Base-by-base conservation (phyloP, 176 grass and related monocot genomes). In the Avena eriantha region DNA sequence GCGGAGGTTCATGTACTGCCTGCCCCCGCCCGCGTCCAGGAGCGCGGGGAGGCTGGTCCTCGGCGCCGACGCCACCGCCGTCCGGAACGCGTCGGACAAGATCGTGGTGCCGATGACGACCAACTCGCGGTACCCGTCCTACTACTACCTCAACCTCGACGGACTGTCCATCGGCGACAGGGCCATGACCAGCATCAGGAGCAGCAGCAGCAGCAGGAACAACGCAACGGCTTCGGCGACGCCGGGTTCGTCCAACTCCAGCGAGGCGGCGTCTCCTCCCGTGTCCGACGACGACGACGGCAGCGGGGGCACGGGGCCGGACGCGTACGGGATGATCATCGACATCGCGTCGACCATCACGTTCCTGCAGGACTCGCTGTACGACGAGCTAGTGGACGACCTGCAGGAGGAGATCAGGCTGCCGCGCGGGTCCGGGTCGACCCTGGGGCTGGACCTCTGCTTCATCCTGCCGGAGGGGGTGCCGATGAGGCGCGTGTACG, bases 1-100 rank as follows among this genome's bases (percentile, higher is more conserved):
- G 50, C 78, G 41, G 17, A 69, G 82, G 70, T 93, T 93, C 89
- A 88, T 87, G 82, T 93, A 91, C 86, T 93, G 92, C 92, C 89
- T 93, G 9, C 84, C 85, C 26, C 61, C 88, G 60, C 72, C 70
- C 10, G 64, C 17, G 8, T 85, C 92, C 10, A n/a, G 16, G 23
- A 63, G 21, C 11, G 31, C 73, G 1, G 86, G 85, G 6, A 88
- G 21, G 76, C 81, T 93, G 55, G 86, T 87, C 48, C 85, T 93
- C 57, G 92, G 86, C 57, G 60, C 79, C 4, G 67, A 14, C 82
- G 73, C 45, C 2, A 72, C 65, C 39, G 48, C 83, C 61, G 46
- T 83, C 39, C 73, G 60, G 22, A 85, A 90, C 81, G 67, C 43
- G 13, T 61, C 87, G 15, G 84, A 69, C 47, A 57, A 73, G 50